These are phyloP conservation scores for Megacollybia marginata DNA, from an alignment of 768 basidiomycete genomes.

Conservation along the genomic window DNA sequence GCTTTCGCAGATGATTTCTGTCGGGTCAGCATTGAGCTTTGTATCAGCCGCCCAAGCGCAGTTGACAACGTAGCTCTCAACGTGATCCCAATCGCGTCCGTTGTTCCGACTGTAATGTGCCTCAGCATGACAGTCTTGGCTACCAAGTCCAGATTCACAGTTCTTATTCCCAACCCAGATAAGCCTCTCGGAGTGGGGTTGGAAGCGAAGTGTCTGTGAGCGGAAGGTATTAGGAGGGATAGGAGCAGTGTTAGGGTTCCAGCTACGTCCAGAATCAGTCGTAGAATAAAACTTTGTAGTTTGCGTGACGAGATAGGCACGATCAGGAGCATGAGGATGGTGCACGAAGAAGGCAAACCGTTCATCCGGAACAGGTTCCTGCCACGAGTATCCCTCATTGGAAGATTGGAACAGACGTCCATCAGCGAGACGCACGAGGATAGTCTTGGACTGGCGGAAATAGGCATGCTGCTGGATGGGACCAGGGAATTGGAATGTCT, in stretches of 20 bases:
- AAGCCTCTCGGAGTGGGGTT: conserved; percentile 74
- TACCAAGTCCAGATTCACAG: conserved; percentile 39
- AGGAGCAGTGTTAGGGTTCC: conserved; percentile 56
- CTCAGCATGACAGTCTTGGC: conserved; percentile 59
- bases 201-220: conserved; percentile 76
- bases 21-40: conserved; percentile 71
- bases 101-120: conserved; percentile 72
- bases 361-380: conserved; percentile 48
- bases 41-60: conserved; percentile 90
- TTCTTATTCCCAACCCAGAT: conserved; percentile 83
- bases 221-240: conserved; percentile 74
- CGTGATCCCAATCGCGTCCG: conserved; percentile 64
- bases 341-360: conserved; percentile 81
- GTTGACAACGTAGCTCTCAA: conserved; percentile 84
- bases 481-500: conserved; percentile 63
- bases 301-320: conserved; percentile 86
- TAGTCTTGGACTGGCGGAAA: conserved; percentile 59
- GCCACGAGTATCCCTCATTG: conserved; percentile 94
- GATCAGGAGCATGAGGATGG: conserved; percentile 70
- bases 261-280: conserved; percentile 70
- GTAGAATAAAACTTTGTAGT: conserved; percentile 64
- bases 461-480: conserved; percentile 73
- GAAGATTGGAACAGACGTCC: conserved; percentile 85
- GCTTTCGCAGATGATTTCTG: conserved; percentile 89
- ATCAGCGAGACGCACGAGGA: conserved; percentile 77